Conservation (phyloP, 306 rosid genomes). For the Datisca glomerata region DNA sequence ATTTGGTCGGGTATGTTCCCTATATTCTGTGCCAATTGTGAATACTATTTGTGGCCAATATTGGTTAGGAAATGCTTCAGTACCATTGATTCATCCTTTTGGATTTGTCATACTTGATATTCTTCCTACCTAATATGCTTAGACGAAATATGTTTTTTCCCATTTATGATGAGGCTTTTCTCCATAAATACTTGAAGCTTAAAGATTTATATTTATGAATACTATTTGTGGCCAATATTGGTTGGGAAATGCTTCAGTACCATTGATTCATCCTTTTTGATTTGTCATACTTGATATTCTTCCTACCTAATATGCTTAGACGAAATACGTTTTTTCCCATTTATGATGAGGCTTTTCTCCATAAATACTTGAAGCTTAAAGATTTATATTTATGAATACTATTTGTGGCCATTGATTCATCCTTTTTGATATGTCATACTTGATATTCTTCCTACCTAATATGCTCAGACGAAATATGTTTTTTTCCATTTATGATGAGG, state of each 20-base stretch:
- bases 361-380: too few relatives aligned
- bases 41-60: too few relatives aligned
- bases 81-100: neutral
- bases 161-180: neutral
- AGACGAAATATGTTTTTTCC: neutral
- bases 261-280: neutral
- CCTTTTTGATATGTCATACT: neutral
- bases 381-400: too few relatives aligned
- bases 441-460: neutral
- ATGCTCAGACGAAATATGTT: neutral
- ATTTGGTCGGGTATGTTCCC: constrained; percentile 74
- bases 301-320: neutral
- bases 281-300: neutral
- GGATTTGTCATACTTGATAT: neutral
- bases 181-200: too few relatives aligned
- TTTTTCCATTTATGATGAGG: neutral
- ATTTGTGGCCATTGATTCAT: neutral
- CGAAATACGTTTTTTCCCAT: neutral
- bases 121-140: neutral
- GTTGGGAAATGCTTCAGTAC: too few relatives aligned
- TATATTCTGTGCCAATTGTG: neutral
- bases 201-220: too few relatives aligned
- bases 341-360: too few relatives aligned
- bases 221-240: too few relatives aligned
- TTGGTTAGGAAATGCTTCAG: too few relatives aligned